Base-by-base conservation (phyloP, 306 rosid genomes). In the Cicer bijugum region DNA sequence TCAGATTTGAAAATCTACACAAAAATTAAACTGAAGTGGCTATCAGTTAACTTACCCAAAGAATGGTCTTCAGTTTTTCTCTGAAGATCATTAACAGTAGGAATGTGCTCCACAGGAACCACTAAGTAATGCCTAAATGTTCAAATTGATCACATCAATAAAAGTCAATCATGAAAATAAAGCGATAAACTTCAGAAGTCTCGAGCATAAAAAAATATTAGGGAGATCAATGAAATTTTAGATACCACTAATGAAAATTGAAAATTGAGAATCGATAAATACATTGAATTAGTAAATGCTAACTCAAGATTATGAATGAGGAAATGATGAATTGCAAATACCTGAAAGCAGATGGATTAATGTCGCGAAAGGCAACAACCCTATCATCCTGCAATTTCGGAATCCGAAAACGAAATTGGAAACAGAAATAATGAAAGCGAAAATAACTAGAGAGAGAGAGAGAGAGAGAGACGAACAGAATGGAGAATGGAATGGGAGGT, bases 121-220 rank as follows among this genome's bases (percentile, higher is more conserved):
- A 88, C 91, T 65, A 91, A 88, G 91, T 87, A 91, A 85, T 91
- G 97, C 89, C 97, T 91, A 67, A 52, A 64, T 42, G 33, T 37
- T 78, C 50, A 63, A 73, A 69, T 33, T 9, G 28, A 65, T 60
- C 71, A 78, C 9, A 9, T 55, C 45, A 28, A 50, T 56, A 17
- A 67, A 38, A 52, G 42, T 37, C 10, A 44, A 51, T 28, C 35
- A 43, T 33, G 3, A 56, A 20, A 75, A 45, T 12, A 58, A 69
- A 6, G 6, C 14, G 6, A 16, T 23, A 56, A 68, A 46, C 46
- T 28, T 28, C 35, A 4, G 35, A 28, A 28, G 35, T 28, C 35
- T 28, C 5, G 35, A 28, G 35, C 5, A 28, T 28, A 0, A 3
- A 28, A 28, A 28, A 3, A 3, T 28, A 28, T 28, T 28, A 28